Evolutionary conservation across 1,139 yeast genomes (phyloP).

Genomic region (Geotrichum phurueaensis): DNA sequence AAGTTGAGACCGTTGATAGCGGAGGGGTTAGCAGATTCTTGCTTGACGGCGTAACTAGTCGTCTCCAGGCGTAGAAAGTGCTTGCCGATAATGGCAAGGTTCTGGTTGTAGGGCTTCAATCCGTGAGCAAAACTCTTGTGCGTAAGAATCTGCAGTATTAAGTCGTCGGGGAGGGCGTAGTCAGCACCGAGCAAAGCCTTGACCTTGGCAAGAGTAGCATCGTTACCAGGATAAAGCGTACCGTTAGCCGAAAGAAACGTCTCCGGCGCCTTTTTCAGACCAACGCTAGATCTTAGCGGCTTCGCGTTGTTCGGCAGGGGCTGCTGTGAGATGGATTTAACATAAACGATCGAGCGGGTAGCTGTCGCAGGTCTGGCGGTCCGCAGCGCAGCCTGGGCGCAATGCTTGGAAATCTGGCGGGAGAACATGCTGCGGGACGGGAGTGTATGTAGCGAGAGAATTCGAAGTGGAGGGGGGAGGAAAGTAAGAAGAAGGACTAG

Average conservation of each 20-base stretch:
- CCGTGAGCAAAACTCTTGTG: slow-evolving; percentile 95
- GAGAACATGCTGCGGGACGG: neutral
- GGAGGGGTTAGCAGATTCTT: slow-evolving; percentile 34
- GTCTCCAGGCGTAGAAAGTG: slow-evolving; percentile 60
- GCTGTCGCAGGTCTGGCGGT: neutral
- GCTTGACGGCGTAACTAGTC: slow-evolving; percentile 45
- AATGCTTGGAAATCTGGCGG: neutral
- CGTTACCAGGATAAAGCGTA: slow-evolving; percentile 49
- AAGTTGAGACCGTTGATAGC: slow-evolving; percentile 54
- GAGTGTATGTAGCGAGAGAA: neutral
- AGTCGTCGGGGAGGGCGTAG: slow-evolving; percentile 36
- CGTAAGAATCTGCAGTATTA: slow-evolving; percentile 73
- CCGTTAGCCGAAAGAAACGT: slow-evolving; percentile 60
- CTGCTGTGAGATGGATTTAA: slow-evolving; percentile 19
- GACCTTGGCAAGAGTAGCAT: slow-evolving; percentile 45
- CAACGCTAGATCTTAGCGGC: slow-evolving; percentile 55
- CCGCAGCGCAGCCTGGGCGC: neutral
- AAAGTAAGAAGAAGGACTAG: neutral
- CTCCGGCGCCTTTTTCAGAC: slow-evolving; percentile 70
- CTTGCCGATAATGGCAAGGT: slow-evolving; percentile 70
- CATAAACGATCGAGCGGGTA: slow-evolving; percentile 34
- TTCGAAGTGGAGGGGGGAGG: neutral
- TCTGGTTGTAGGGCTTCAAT: slow-evolving; percentile 79
- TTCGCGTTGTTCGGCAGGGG: slow-evolving; percentile 35
- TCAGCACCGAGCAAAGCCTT: slow-evolving; percentile 51